Evolutionary conservation across 257 asterid species (phyloP).

Genomic region (Cynanchum wilfordii): DNA sequence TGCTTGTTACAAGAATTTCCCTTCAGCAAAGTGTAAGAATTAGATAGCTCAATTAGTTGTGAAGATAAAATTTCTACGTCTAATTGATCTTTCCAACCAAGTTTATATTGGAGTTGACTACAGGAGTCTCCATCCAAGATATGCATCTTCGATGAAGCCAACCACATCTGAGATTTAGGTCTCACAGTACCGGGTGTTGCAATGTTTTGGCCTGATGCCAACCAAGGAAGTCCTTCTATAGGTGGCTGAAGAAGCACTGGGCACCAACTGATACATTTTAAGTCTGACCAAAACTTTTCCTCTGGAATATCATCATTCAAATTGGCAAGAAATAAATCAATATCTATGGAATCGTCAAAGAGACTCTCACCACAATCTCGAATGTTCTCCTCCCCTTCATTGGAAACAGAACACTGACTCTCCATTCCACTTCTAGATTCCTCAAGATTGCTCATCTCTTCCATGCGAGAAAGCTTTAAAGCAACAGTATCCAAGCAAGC

Average conservation of each 20-base stretch:
- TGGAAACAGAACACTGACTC: conserved; percentile 35
- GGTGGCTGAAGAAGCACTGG: conserved; percentile 75
- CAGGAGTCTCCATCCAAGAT: conserved; percentile 80
- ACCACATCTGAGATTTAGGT: conserved; percentile 89
- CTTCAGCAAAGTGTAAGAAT: conserved; percentile 45
- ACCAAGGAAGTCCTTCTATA: conserved; percentile 70
- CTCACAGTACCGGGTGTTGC: conserved; percentile 69
- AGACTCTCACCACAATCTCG: conserved; percentile 33
- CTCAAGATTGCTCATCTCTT: conserved; percentile 30
- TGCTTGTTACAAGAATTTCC: conserved; percentile 19
- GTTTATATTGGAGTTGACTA: conserved; percentile 48
- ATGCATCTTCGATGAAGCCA: conserved; percentile 66
- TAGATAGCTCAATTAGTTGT: conserved; percentile 67
- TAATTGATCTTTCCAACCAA: conserved; percentile 75
- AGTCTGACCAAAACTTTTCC: conserved; percentile 67
- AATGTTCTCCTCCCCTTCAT: conserved; percentile 31
- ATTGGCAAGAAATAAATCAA: conserved; percentile 40
- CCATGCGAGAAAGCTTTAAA: conserved; percentile 37
- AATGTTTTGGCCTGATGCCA: conserved; percentile 39
- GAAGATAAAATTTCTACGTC: conserved; percentile 50
- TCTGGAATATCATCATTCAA: conserved; percentile 50
- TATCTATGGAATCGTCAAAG: conserved; percentile 33
- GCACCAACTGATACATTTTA: conserved; percentile 77
- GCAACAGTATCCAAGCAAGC: conserved; percentile 60
- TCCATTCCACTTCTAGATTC: conserved; percentile 31